Evolutionary conservation across 176 grass and related monocot species (phyloP).

Genomic region (Bothriochloa decipiens): DNA sequence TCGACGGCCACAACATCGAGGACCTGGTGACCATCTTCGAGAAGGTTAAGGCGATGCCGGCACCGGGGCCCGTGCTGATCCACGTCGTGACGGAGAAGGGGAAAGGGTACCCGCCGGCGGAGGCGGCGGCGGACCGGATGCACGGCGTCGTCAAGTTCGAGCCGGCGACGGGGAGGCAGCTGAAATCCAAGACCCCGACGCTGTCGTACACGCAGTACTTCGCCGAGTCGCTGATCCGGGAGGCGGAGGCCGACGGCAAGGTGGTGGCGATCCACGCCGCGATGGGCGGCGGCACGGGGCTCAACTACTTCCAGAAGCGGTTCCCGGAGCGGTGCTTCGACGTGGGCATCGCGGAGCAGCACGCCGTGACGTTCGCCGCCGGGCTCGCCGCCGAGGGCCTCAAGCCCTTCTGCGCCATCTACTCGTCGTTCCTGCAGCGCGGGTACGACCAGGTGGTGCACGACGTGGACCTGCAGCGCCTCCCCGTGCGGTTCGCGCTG

Average conservation of each 20-base stretch:
- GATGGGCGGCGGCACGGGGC: constrained; percentile 94
- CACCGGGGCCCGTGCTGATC: constrained; percentile 78
- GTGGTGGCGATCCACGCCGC: constrained; percentile 96
- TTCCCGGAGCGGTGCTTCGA: constrained; percentile 98
- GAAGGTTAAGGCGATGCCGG: constrained; percentile 84
- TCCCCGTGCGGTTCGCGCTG: constrained; percentile 84
- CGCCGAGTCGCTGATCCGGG: constrained; percentile 73
- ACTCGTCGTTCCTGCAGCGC: constrained; percentile 94
- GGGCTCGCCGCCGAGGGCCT: constrained; percentile 84
- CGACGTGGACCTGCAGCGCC: constrained; percentile 87
- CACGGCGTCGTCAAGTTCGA: constrained; percentile 96
- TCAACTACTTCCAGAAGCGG: constrained; percentile 90
- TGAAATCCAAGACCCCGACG: constrained; percentile 53
- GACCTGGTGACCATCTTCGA: constrained; percentile 83
- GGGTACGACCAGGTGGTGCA: constrained; percentile 99
- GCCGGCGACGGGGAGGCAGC: constrained; percentile 68
- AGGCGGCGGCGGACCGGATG: constrained; percentile 86
- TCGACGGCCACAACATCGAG: constrained; percentile 80
- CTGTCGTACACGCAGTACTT: constrained; percentile 91
- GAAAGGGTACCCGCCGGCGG: constrained; percentile 86
- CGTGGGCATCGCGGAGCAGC: constrained; percentile 97
- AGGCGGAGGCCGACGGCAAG: constrained; percentile 67
- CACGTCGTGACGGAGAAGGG: constrained; percentile 96
- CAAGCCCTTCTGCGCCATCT: constrained; percentile 96
- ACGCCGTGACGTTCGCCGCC: constrained; percentile 91